Percentiles rank a stretch among this genome's conserved stretches.
phyloP scores from a whole-genome alignment of 805 yeast species.

The Lipomyces oligophaga region DNA sequence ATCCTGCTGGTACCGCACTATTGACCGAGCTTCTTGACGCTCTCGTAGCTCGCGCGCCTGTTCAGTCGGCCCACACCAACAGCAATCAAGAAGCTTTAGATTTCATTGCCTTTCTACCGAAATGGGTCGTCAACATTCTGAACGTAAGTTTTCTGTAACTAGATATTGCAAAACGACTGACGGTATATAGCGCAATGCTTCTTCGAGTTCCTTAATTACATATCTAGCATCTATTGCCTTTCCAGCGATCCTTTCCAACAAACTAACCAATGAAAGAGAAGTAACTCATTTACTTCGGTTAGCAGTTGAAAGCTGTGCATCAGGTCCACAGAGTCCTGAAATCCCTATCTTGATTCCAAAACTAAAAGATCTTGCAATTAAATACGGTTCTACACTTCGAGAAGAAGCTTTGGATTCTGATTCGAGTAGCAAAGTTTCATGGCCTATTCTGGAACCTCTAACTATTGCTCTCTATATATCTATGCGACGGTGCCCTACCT shows the following conservation, averaged over 20 bases:
- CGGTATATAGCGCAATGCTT: slow-evolving; percentile 8
- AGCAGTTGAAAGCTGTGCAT: slow-evolving; percentile 21
- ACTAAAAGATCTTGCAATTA: slow-evolving; percentile 11
- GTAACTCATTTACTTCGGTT: slow-evolving; percentile 12
- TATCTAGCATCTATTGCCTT: slow-evolving; percentile 11
- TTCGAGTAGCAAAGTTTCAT: too few species aligned
- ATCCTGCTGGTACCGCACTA: neutral
- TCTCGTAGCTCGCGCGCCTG: slow-evolving; percentile 14
- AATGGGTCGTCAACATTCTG: slow-evolving; percentile 17
- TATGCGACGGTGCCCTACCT: slow-evolving; percentile 13
- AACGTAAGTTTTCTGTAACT: slow-evolving; percentile 5
- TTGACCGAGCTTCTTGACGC: slow-evolving; percentile 15
- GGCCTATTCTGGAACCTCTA: slow-evolving; percentile 23
- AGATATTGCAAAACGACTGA: neutral
- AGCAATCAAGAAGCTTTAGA: slow-evolving; percentile 1
- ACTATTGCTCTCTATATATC: slow-evolving; percentile 18
- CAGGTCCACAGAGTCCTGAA: slow-evolving; percentile 19
- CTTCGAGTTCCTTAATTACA: slow-evolving; percentile 15
- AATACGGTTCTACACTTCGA: neutral
- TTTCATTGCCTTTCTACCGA: slow-evolving; percentile 10
- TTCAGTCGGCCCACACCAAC: neutral
- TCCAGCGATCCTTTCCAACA: slow-evolving; percentile 16
- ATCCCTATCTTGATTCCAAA: slow-evolving; percentile 19
- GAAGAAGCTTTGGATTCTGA: neutral
- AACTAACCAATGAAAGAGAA: slow-evolving; percentile 2